Percentiles rank a stretch among this genome's conserved stretches.
Conservation (phyloP, 1,284 basidiomycete species). For the Kwoniella shivajii region DNA sequence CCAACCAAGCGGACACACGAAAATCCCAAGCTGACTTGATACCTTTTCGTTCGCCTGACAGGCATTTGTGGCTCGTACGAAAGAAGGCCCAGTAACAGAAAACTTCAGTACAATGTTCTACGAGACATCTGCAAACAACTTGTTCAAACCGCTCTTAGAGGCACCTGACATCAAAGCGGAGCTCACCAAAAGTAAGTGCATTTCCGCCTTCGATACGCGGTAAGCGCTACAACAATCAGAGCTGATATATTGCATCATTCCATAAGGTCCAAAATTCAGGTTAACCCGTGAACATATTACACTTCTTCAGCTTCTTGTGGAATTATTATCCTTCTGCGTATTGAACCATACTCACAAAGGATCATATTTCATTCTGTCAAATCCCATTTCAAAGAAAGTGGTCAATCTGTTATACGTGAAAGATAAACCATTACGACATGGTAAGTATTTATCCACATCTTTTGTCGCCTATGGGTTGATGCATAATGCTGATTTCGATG, state of each 20-base stretch:
- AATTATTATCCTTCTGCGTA: slow-evolving; percentile 85
- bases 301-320: slow-evolving; percentile 79
- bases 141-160: slow-evolving; percentile 78
- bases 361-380: slow-evolving; percentile 85
- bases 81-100: slow-evolving; percentile 82
- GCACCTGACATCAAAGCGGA: slow-evolving; percentile 65
- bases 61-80: slow-evolving; percentile 60
- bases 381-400: slow-evolving; percentile 70
- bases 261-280: slow-evolving; percentile 47
- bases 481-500: slow-evolving; percentile 6
- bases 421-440: slow-evolving; percentile 89
- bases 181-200: slow-evolving; percentile 16
- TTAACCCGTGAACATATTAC: slow-evolving; percentile 73
- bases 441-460: slow-evolving; percentile 59
- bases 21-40: neutral
- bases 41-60: slow-evolving; percentile 23
- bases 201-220: too few species aligned
- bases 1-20: too few species aligned
- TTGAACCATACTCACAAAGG: slow-evolving; percentile 85
- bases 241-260: slow-evolving; percentile 4
- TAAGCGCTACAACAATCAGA: too few species aligned
- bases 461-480: slow-evolving; percentile 43
- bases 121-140: slow-evolving; percentile 66
- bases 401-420: slow-evolving; percentile 76
- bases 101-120: slow-evolving; percentile 92